Percentiles rank a stretch among this genome's conserved stretches.
Conservation (phyloP, 2,329 filamentous ascomycete species). For the Periconia digitata region DNA sequence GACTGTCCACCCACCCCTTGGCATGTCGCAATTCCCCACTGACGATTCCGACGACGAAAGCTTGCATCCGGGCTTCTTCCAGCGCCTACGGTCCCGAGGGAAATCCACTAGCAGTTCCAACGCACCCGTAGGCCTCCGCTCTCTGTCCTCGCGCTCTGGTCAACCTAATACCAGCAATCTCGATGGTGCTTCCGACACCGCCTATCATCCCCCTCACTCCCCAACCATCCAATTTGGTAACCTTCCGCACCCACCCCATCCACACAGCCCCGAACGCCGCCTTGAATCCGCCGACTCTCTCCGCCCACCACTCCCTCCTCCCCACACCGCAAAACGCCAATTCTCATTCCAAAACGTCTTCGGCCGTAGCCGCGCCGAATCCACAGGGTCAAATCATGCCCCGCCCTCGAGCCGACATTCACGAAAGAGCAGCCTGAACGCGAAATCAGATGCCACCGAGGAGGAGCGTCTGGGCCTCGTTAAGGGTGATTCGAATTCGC, state of each 20-base stretch:
- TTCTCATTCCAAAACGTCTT: constrained; percentile 95
- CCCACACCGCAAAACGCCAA: constrained; percentile 65
- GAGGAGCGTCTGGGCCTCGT: constrained; percentile 83
- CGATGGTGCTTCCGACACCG: constrained; percentile 46
- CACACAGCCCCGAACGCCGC: constrained; percentile 39
- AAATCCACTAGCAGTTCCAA: constrained; percentile 34
- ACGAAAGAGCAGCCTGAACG: constrained; percentile 36
- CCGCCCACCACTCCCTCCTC: constrained; percentile 60
- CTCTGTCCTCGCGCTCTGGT: background rate
- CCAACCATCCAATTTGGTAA: constrained; percentile 49
- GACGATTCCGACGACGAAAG: constrained; percentile 53
- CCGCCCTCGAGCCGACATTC: constrained; percentile 31
- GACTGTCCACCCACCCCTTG: constrained; percentile 72
- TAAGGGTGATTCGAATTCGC: constrained; percentile 68
- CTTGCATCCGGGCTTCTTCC: constrained; percentile 54
- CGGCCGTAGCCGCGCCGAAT: constrained; percentile 48
- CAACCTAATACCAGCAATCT: background rate
- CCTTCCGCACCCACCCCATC: constrained; percentile 31
- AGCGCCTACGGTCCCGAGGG: constrained; percentile 36
- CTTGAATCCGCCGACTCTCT: constrained; percentile 46
- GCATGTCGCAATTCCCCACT: constrained; percentile 81
- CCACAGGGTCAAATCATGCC: constrained; percentile 19
- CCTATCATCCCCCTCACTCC: constrained; percentile 45
- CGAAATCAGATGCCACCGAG: constrained; percentile 62
- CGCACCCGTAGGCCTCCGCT: constrained; percentile 8